Percentiles rank a stretch among this genome's conserved stretches.
Conservation (phyloP, 495 filamentous ascomycete species). For the Daldinia childiae region DNA sequence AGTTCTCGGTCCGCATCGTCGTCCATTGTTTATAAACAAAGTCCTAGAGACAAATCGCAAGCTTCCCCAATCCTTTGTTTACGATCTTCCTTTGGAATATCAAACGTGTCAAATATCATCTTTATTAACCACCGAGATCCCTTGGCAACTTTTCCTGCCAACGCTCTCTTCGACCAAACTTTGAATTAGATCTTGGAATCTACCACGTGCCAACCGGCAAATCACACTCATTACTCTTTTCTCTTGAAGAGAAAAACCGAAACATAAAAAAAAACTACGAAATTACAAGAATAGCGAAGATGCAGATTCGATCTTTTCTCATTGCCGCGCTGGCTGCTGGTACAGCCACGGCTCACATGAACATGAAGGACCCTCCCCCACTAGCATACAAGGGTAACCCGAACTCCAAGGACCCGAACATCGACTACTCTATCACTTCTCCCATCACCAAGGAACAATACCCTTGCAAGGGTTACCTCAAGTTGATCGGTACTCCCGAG, state of each 20-base stretch:
- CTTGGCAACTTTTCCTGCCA: slow-evolving; percentile 17
- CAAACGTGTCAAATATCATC: not conserved
- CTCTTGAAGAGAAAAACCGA: slow-evolving; percentile 23
- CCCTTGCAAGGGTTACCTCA: slow-evolving; percentile 75
- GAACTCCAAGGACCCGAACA: slow-evolving; percentile 49
- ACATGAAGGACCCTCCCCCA: slow-evolving; percentile 65
- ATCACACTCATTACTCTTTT: slow-evolving; percentile 29
- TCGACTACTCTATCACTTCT: slow-evolving; percentile 67
- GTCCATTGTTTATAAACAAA: slow-evolving; percentile 26
- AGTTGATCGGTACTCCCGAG: slow-evolving; percentile 57
- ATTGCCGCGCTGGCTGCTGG: slow-evolving; percentile 48
- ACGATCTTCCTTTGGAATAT: slow-evolving; percentile 9
- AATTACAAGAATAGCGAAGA: slow-evolving; percentile 39
- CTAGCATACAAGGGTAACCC: slow-evolving; percentile 64
- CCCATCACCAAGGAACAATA: slow-evolving; percentile 64
- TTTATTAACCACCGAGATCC: slow-evolving; percentile 22
- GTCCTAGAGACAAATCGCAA: slow-evolving; percentile 10
- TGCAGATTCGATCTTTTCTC: slow-evolving; percentile 48
- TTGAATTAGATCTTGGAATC: slow-evolving; percentile 23
- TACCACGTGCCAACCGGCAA: slow-evolving; percentile 30
- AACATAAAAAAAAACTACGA: slow-evolving; percentile 8
- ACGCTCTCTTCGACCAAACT: slow-evolving; percentile 3
- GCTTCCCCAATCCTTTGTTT: slow-evolving; percentile 23
- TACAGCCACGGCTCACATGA: slow-evolving; percentile 64
- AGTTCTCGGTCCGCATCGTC: slow-evolving; percentile 18